Conservation (phyloP, 2,329 filamentous ascomycete genomes). For the Aspergillus carbonarius region DNA sequence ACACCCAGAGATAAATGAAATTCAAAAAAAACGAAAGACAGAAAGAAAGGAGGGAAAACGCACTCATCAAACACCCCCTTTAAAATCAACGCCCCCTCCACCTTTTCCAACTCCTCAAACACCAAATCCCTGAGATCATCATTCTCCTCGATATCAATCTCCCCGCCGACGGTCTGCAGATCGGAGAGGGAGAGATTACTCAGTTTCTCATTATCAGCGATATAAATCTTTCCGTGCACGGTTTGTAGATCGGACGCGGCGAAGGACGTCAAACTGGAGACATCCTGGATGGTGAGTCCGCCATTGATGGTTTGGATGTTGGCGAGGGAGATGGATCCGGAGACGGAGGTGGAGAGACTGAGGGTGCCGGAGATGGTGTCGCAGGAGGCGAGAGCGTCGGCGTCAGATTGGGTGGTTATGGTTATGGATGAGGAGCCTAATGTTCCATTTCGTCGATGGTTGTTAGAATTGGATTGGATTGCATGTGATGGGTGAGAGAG, state of each 20-base stretch:
- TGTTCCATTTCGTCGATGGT: too few species aligned
- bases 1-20: too few species aligned
- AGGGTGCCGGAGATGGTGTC: neutral
- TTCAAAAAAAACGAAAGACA: neutral
- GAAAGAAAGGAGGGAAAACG: neutral
- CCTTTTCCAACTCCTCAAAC: constrained; percentile 22
- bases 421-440: neutral
- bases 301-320: neutral
- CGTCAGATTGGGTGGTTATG: neutral
- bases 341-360: neutral
- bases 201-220: neutral
- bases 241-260: neutral
- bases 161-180: constrained; percentile 18
- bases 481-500: too few species aligned
- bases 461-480: neutral
- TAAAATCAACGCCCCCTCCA: constrained; percentile 25
- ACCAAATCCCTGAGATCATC: constrained; percentile 18
- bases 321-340: neutral
- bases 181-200: constrained; percentile 9
- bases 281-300: neutral
- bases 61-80: constrained; percentile 26
- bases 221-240: neutral
- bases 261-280: neutral
- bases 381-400: neutral
- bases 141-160: constrained; percentile 24